Base-by-base conservation (phyloP, 768 basidiomycete species). In the Boletus edulis region DNA sequence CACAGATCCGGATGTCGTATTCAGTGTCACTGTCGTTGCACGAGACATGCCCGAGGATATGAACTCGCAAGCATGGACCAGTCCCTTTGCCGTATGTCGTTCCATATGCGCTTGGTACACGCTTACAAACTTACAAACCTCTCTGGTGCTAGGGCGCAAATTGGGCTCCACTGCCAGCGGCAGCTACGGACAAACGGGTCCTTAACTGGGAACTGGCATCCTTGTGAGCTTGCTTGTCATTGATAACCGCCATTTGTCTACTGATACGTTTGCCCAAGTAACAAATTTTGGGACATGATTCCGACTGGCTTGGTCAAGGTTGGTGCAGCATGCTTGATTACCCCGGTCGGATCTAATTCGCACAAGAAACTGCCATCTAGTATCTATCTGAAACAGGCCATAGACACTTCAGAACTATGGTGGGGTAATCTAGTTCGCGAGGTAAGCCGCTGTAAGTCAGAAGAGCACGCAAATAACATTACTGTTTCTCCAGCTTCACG, bases 201-300 rank as follows among this genome's bases (percentile, higher is more conserved):
- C 56, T 68, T 31, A 58, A 63, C 43, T 76, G 77, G 74, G 80
- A 80, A 56, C 58, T 57, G 41, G 49, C 59, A 24, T 74, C 78
- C 31, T 80, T 78, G 79, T 78, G 58, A 67, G 78, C 20, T 14
- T 15, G 6, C 37, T 1, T 5, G 20, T 41, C 17, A 14, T 39
- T 9, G 11, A 41, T 37, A 31, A 34, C 42, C 18, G 35, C 12
- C 14, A 27, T 15, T 14, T n/a, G 8, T 42, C 22, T 20, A 51
- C 57, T 56, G 29, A 71, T 39, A 29, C 42, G 37, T 34, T 24
- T 13, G 27, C 24, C 20, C 22, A 58, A 79, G 78, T 49, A 65
- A 79, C 56, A 79, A 75, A 49, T 66, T 80, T 20, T 81, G 79
- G 77, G 70, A 73, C 54, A 72, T 79, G 77, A 74, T 78, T 29